Conservation (phyloP, 2,329 filamentous ascomycete species). For the Aspergillus quadricinctus region DNA sequence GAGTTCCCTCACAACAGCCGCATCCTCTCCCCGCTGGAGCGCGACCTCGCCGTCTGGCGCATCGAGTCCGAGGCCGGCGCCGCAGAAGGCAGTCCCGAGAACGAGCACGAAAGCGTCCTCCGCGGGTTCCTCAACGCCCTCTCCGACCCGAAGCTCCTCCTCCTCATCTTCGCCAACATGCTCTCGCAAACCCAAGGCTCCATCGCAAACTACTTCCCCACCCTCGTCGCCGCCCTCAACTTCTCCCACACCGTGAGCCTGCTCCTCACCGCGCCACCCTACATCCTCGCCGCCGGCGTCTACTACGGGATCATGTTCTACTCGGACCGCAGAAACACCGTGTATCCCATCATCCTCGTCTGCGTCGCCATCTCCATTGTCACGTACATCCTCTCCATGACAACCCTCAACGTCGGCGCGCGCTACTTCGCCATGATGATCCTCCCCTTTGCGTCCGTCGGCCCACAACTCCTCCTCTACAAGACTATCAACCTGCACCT, state of each 20-base stretch:
- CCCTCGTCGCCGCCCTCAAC: constrained; percentile 18
- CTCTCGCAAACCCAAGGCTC: constrained; percentile 36
- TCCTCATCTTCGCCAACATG: constrained; percentile 37
- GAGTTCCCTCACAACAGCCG: constrained; percentile 39
- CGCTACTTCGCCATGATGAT: constrained; percentile 45
- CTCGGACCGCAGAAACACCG: too few species aligned
- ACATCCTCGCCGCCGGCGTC: constrained; percentile 38
- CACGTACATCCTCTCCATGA: constrained; percentile 38
- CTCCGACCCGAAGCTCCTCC: too few species aligned
- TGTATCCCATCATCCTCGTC: too few species aligned
- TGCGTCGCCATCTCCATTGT: constrained; percentile 14
- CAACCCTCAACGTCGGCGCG: constrained; percentile 35
- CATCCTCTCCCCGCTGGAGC: constrained; percentile 20
- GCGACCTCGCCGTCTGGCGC: constrained; percentile 21
- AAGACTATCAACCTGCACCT: constrained; percentile 41
- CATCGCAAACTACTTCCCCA: constrained; percentile 26
- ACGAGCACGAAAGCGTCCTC: too few species aligned
- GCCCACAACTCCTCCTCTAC: constrained; percentile 39
- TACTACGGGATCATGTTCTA: constrained; percentile 21
- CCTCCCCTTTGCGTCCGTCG: constrained; percentile 38
- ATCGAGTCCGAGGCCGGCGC: constrained; percentile 35
- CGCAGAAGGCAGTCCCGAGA: constrained; percentile 31
- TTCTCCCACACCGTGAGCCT: constrained; percentile 36
- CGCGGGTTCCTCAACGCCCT: too few species aligned
- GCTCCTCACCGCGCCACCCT: constrained; percentile 47